Evolutionary conservation across 2,329 filamentous ascomycete species (phyloP).

Genomic region (Truncatella angustata): DNA sequence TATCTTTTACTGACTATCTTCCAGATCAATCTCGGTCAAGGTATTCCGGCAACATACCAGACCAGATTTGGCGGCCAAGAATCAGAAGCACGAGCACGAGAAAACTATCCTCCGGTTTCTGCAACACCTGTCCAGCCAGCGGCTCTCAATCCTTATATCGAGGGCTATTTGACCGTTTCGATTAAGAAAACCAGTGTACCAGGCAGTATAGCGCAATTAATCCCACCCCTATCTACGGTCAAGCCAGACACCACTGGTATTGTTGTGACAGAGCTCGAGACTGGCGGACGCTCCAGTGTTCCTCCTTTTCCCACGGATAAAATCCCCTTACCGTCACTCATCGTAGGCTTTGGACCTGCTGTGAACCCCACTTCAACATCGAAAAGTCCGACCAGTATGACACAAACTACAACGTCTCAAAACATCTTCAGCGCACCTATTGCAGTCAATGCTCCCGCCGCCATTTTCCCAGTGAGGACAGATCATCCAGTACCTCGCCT

Average conservation of each 20-base stretch:
- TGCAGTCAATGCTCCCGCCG: constrained; percentile 48
- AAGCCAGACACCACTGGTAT: constrained; percentile 32
- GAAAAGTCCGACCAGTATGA: constrained; percentile 15
- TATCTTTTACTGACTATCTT: constrained; percentile 25
- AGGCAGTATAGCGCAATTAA: constrained; percentile 32
- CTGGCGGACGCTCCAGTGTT: constrained; percentile 18
- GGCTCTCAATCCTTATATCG: constrained; percentile 16
- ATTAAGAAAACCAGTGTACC: constrained; percentile 29
- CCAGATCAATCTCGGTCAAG: constrained; percentile 20
- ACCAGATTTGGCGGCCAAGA: constrained; percentile 5
- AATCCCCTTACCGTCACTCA: constrained; percentile 37
- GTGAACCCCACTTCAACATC: constrained; percentile 19
- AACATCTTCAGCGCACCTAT: constrained; percentile 59
- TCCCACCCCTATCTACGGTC: constrained; percentile 24
- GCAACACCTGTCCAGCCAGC: background rate
- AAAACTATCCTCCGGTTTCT: constrained; percentile 15
- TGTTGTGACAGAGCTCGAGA: constrained; percentile 30
- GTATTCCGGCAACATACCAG: constrained; percentile 16
- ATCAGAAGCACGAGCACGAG: constrained; percentile 4
- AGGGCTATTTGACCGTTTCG: constrained; percentile 23
- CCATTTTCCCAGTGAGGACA: constrained; percentile 41
- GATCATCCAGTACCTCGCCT: constrained; percentile 59
- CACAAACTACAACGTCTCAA: constrained; percentile 19
- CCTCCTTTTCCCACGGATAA: constrained; percentile 27
- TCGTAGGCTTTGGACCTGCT: constrained; percentile 19